Conservation (phyloP, 169 alveolate species). For the Pseudocohnilembus persalinus region DNA sequence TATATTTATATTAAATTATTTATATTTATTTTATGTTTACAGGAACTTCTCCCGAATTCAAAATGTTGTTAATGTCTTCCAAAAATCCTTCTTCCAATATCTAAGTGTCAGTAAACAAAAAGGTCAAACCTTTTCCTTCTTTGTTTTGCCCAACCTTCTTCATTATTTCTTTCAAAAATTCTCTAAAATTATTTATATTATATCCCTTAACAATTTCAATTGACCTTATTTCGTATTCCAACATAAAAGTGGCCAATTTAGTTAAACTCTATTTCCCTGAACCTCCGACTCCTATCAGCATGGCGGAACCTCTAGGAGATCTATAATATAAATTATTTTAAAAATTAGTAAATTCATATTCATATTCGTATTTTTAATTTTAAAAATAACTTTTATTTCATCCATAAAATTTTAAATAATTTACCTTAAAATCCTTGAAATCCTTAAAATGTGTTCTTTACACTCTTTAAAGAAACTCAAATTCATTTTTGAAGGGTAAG, state of each 20-base stretch:
- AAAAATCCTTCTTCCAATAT: slow-evolving; percentile 71
- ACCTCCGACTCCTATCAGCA: slow-evolving; percentile 92
- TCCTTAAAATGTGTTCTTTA: slow-evolving; percentile 81
- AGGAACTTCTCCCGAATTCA: slow-evolving; percentile 75
- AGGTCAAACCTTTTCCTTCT: slow-evolving; percentile 46
- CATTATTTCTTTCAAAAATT: slow-evolving; percentile 62
- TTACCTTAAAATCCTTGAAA: slow-evolving; percentile 76
- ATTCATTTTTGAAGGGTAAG: slow-evolving; percentile 77
- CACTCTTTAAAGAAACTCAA: slow-evolving; percentile 84
- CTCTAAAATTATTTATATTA: slow-evolving; percentile 53
- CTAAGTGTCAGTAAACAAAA: slow-evolving; percentile 71
- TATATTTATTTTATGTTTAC: too few species aligned
- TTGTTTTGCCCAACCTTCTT: slow-evolving; percentile 46
- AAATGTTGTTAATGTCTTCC: slow-evolving; percentile 69
- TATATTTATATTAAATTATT: too few species aligned
- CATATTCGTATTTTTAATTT: too few species aligned
- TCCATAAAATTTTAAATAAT: too few species aligned
- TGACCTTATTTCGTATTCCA: slow-evolving; percentile 65
- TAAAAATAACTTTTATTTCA: slow-evolving; percentile 67
- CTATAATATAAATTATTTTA: slow-evolving; percentile 75
- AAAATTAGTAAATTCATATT: too few species aligned
- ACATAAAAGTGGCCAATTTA: slow-evolving; percentile 76
- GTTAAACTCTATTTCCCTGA: slow-evolving; percentile 87
- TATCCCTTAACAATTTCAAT: slow-evolving; percentile 54
- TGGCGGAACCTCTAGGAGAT: slow-evolving; percentile 83